A percentile compares a stretch with the other conserved stretches of the same genome.
Conservation (phyloP, 768 basidiomycete genomes). For the Trametes maxima region DNA sequence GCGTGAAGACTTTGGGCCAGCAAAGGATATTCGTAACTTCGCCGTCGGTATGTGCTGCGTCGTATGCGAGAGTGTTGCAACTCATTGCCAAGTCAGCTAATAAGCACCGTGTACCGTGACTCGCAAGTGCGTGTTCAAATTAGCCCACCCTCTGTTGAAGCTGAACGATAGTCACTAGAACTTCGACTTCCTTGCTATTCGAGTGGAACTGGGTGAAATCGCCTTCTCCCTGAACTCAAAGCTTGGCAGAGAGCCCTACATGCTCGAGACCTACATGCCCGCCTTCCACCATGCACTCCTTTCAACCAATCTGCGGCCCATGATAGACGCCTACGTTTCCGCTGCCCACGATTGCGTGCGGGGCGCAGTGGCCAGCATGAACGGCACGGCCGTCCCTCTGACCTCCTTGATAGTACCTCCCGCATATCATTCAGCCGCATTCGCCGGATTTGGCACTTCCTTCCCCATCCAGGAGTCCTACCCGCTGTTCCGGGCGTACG, state of each 20-base stretch:
- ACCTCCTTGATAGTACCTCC: slow-evolving; percentile 19
- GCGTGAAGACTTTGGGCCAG: slow-evolving; percentile 22
- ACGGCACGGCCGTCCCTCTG: slow-evolving; percentile 12
- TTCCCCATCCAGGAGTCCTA: slow-evolving; percentile 24
- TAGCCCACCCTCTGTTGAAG: too few relatives aligned
- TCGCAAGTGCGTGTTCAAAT: slow-evolving; percentile 13
- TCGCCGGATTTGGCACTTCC: slow-evolving; percentile 26
- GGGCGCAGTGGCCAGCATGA: slow-evolving; percentile 1
- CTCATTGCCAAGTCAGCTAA: slow-evolving; percentile 7
- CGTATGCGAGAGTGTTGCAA: neutral
- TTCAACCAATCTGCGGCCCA: slow-evolving; percentile 10
- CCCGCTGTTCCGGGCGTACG: slow-evolving; percentile 24
- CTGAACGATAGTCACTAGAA: slow-evolving; percentile 4
- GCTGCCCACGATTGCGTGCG: slow-evolving; percentile 12
- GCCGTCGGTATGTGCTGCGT: slow-evolving; percentile 17
- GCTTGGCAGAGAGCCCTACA: slow-evolving; percentile 1
- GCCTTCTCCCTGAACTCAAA: slow-evolving; percentile 19
- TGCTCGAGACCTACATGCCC: slow-evolving; percentile 17
- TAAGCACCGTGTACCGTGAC: slow-evolving; percentile 24
- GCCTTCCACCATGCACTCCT: slow-evolving; percentile 21
- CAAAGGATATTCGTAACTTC: slow-evolving; percentile 28
- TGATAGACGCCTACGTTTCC: slow-evolving; percentile 16
- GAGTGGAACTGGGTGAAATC: slow-evolving; percentile 18
- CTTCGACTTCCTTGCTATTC: slow-evolving; percentile 22
- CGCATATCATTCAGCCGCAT: slow-evolving; percentile 21